Evolutionary conservation across 2,329 filamentous ascomycete genomes (phyloP).

Genomic region (Arthrocladium fulminans): DNA sequence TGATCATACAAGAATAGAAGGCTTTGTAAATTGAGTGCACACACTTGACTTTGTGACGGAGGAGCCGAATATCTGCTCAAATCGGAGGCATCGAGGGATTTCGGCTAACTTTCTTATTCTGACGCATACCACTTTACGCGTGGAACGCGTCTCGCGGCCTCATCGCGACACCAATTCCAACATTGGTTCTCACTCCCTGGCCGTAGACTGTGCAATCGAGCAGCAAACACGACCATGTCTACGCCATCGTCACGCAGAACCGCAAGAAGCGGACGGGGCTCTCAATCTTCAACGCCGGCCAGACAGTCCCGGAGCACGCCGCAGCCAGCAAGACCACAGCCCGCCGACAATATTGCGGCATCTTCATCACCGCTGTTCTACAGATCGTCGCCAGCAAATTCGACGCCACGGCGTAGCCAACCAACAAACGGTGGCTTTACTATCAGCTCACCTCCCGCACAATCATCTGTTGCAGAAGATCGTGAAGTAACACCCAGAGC

Average conservation of each 20-base stretch:
- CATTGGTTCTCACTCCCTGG: background rate
- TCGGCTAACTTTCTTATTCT: background rate
- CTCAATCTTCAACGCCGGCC: slow-evolving; percentile 32
- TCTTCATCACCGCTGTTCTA: slow-evolving; percentile 78
- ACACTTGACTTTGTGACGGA: too few species aligned
- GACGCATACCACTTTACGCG: slow-evolving; percentile 29
- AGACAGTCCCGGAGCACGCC: slow-evolving; percentile 26
- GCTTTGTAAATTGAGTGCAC: background rate
- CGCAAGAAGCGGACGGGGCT: slow-evolving; percentile 33
- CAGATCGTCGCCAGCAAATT: slow-evolving; percentile 50
- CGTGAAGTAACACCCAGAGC: slow-evolving; percentile 37
- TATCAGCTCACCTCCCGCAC: slow-evolving; percentile 41
- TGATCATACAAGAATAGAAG: background rate
- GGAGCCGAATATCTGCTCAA: too few species aligned
- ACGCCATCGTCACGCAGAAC: slow-evolving; percentile 36
- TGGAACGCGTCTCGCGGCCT: slow-evolving; percentile 20
- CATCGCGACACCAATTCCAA: background rate
- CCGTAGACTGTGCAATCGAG: background rate
- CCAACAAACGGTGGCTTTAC: slow-evolving; percentile 31
- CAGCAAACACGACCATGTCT: slow-evolving; percentile 28
- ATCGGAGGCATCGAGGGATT: background rate
- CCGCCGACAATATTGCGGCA: slow-evolving; percentile 36
- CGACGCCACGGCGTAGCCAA: slow-evolving; percentile 31
- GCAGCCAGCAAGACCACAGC: slow-evolving; percentile 23
- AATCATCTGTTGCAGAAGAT: slow-evolving; percentile 32